These are phyloP conservation scores for Teratosphaeria gauchensis DNA, from an alignment of 2,329 filamentous ascomycete species.

Conservation along the genomic window DNA sequence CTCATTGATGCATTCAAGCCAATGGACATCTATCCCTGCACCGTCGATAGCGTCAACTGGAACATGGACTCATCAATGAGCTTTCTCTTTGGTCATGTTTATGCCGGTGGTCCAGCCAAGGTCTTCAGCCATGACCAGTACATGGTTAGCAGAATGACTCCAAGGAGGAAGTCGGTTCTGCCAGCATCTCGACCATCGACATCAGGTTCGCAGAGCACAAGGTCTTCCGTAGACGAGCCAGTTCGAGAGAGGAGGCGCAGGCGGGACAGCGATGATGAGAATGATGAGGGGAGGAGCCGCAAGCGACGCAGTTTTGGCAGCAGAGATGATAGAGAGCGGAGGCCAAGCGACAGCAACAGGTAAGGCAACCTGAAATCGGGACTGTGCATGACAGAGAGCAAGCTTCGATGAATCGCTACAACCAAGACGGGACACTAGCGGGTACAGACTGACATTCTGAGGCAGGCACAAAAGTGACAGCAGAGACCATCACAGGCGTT, in stretches of 20 bases:
- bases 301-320: background rate
- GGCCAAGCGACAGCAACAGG: background rate
- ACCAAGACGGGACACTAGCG: no score
- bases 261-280: background rate
- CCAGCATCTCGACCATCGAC: background rate
- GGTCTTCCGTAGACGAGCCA: background rate
- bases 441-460: background rate
- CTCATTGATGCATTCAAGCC: conserved; percentile 61
- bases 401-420: no score
- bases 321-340: background rate
- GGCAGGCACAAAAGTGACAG: background rate
- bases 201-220: background rate
- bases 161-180: background rate
- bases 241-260: background rate
- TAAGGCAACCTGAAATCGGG: background rate
- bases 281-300: background rate
- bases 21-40: conserved; percentile 74
- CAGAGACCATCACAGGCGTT: background rate
- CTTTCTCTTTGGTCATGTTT: conserved; percentile 62
- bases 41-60: conserved; percentile 55
- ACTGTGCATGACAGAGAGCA: no score
- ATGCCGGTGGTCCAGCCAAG: conserved; percentile 37
- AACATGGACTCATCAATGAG: conserved; percentile 51
- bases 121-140: conserved; percentile 56
- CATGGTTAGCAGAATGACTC: conserved; percentile 37